Conservation (phyloP, 352 stramenopile genomes). For the Pythium brachiatum region DNA sequence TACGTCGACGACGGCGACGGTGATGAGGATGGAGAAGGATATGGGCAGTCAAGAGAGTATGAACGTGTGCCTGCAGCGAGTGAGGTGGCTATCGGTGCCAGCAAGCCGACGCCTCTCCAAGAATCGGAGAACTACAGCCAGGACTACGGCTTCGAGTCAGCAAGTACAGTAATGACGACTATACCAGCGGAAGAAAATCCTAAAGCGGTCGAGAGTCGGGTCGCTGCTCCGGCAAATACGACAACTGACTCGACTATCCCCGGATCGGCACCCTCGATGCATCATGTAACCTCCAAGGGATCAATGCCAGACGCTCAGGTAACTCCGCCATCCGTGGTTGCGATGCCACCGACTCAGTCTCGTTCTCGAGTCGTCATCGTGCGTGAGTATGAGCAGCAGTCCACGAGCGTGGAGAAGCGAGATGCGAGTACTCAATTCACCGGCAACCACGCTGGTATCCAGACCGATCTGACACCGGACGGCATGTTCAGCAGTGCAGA, state of each 20-base stretch:
- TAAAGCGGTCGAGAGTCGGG: neutral
- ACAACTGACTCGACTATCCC: neutral
- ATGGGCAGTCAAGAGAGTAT: neutral
- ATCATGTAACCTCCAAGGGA: neutral
- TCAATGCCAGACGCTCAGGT: neutral
- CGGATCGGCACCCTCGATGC: neutral
- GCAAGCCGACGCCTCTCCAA: slow-evolving; percentile 3
- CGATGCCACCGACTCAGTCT: neutral
- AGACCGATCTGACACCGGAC: slow-evolving; percentile 59
- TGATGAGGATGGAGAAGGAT: slow-evolving; percentile 3
- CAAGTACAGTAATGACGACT: slow-evolving; percentile 4
- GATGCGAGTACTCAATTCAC: slow-evolving; percentile 73
- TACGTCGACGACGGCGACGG: slow-evolving; percentile 20
- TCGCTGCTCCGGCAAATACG: neutral
- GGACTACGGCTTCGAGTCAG: slow-evolving; percentile 17
- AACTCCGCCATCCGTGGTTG: neutral
- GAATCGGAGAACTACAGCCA: slow-evolving; percentile 7
- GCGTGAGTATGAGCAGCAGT: slow-evolving; percentile 38
- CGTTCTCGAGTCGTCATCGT: slow-evolving; percentile 44
- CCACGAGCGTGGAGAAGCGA: slow-evolving; percentile 40
- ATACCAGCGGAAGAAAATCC: neutral
- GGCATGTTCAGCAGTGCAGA: slow-evolving; percentile 34
- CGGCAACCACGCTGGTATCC: slow-evolving; percentile 67
- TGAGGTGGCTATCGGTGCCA: too few relatives aligned
- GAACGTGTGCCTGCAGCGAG: too few relatives aligned